Base-by-base conservation (phyloP, 2,329 filamentous ascomycete species). In the Dactylellina haptotyla region DNA sequence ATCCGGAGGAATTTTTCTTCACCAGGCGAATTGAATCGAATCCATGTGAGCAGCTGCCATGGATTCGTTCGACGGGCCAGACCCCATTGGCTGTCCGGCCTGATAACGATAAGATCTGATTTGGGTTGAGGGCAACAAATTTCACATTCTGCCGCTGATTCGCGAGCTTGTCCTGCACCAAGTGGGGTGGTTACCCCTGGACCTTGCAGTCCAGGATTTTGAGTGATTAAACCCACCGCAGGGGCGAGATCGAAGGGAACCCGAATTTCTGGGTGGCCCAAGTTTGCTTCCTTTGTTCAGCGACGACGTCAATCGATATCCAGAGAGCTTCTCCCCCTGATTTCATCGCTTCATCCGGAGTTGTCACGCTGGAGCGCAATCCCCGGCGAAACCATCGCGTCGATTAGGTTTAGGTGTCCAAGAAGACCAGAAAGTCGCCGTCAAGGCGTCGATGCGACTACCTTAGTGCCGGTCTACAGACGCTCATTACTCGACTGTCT, bases 171-270 rank as follows among this genome's bases (percentile, higher is more conserved):
- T n/a, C 20, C 0, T 53, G 53, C 51, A 32, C 30, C 18, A 18
- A 32, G 62, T 66, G 62, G 62, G 62, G 62, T 46, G 46, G 51
- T 51, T 45, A 20, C 67, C 67, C 67, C 67, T 72, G 59, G 67
- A 64, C 67, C 67, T 72, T 72, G 67, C 67, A 64, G 53, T 53
- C 51, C 58, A 59, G 51, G 53, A 59, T 72, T 64, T 57, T 72
- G 67, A 72, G 67, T 64, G 67, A 72, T 72, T 72, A 72, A 70
- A 72, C 53, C 67, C 63, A 58, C 53, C 39, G 45, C 66, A 70
- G 57, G 50, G 58, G 34, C 43, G 20, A 46, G 28, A 58, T 53
- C 67, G 37, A 62, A 53, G 59, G 48, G 50, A 72, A 72, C 59
- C 59, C 67, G 59, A 72, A 72, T 72, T 72, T 34, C 58, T 72